These are phyloP conservation scores for Trichoderma citrinoviride DNA, from an alignment of 2,329 filamentous ascomycete genomes.

Conservation along the genomic window DNA sequence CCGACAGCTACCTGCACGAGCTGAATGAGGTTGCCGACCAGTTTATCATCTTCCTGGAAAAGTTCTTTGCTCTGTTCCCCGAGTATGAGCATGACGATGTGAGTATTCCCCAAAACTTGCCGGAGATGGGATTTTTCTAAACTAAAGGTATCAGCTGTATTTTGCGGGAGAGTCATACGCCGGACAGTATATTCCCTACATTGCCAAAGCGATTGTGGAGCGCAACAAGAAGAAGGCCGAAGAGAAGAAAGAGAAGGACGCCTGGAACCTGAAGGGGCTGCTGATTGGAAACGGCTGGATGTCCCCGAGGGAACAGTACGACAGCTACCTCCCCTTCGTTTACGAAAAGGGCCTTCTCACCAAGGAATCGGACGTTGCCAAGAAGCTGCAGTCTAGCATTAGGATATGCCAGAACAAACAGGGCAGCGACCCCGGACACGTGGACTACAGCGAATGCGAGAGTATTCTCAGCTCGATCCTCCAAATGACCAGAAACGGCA, in stretches of 20 bases:
- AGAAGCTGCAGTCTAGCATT: slow-evolving; percentile 66
- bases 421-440: slow-evolving; percentile 44
- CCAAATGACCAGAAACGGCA: slow-evolving; percentile 55
- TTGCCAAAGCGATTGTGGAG: slow-evolving; percentile 84
- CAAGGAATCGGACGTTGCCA: slow-evolving; percentile 61
- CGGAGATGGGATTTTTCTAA: background rate
- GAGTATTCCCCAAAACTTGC: slow-evolving; percentile 39
- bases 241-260: background rate
- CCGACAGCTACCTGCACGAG: slow-evolving; percentile 80
- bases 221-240: slow-evolving; percentile 66
- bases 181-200: slow-evolving; percentile 95
- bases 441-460: slow-evolving; percentile 74
- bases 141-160: slow-evolving; percentile 63
- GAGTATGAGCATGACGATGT: slow-evolving; percentile 92
- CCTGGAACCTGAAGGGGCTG: slow-evolving; percentile 79
- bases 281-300: slow-evolving; percentile 99
- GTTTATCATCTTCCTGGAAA: slow-evolving; percentile 84
- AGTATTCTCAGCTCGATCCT: slow-evolving; percentile 71
- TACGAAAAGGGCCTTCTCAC: slow-evolving; percentile 73
- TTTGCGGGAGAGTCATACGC: slow-evolving; percentile 95
- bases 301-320: slow-evolving; percentile 84
- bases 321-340: slow-evolving; percentile 77
- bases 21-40: slow-evolving; percentile 85
- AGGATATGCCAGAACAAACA: slow-evolving; percentile 65
- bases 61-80: slow-evolving; percentile 87